A percentile compares a stretch with the other conserved stretches of the same genome.
Evolutionary conservation across 345 rosid genomes (phyloP).

Genomic region (Durio zibethinus): DNA sequence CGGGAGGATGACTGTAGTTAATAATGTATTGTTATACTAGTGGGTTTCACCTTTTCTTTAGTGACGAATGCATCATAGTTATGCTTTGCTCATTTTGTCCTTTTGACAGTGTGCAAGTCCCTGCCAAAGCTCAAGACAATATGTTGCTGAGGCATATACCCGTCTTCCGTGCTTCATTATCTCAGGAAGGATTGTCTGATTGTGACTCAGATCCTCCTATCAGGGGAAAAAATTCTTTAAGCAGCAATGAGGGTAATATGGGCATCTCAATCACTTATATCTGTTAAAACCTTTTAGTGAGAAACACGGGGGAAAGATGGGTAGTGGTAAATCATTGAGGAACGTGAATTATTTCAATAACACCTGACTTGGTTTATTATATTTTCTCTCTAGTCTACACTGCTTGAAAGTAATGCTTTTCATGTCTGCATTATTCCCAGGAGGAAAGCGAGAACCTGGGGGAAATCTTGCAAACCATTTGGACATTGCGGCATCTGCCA

Average conservation of each 20-base stretch:
- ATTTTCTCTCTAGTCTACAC: not conserved
- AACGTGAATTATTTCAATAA: not conserved
- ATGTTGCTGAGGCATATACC: slow-evolving; percentile 25
- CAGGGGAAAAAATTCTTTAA: slow-evolving; percentile 18
- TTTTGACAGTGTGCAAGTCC: slow-evolving; percentile 23
- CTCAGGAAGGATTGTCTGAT: slow-evolving; percentile 36
- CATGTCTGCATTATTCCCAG: not conserved
- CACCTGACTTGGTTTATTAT: not conserved
- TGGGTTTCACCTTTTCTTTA: not conserved
- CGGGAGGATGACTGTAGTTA: not conserved
- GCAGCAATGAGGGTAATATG: slow-evolving; percentile 23
- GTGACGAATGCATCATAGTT: not conserved
- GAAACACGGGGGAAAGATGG: not conserved
- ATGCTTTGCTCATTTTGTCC: not conserved
- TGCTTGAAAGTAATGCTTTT: not conserved
- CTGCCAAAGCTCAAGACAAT: slow-evolving; percentile 28
- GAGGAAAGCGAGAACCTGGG: slow-evolving; percentile 18
- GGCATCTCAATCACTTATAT: not conserved
- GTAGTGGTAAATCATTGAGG: not conserved
- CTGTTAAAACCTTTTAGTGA: not conserved
- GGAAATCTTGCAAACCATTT: slow-evolving; percentile 21
- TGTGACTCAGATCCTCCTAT: slow-evolving; percentile 14
- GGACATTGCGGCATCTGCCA: slow-evolving; percentile 16
- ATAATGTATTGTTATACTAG: not conserved
- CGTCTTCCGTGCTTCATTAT: slow-evolving; percentile 19